phyloP scores from a whole-genome alignment of 2,329 filamentous ascomycete genomes.

The Epichloe uncinata region DNA sequence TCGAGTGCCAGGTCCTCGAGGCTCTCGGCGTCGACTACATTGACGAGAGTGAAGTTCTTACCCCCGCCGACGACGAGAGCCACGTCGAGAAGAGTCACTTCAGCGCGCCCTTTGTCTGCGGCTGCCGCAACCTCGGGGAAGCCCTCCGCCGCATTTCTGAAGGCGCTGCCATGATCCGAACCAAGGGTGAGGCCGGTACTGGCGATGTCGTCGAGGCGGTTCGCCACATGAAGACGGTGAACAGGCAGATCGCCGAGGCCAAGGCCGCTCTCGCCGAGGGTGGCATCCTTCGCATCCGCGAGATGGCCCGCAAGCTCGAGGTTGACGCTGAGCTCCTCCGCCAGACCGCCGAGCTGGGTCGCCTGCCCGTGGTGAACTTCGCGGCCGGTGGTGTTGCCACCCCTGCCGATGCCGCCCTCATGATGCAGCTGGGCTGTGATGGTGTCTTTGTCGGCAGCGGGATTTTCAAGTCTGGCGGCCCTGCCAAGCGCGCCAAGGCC shows the following conservation, averaged over 20 bases:
- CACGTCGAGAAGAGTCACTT: constrained; percentile 85
- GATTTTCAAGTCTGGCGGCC: constrained; percentile 94
- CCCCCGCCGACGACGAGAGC: constrained; percentile 77
- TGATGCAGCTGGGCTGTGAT: constrained; percentile 99
- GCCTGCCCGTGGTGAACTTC: constrained; percentile 93
- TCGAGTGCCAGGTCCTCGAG: constrained; percentile 97
- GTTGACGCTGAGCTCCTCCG: constrained; percentile 67
- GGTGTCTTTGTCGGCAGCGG: constrained; percentile 94
- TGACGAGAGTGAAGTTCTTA: constrained; percentile 95
- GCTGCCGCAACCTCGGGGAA: constrained; percentile 88
- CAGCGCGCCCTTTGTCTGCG: constrained; percentile 85
- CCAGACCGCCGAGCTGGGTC: constrained; percentile 74
- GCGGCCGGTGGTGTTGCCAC: constrained; percentile 99
- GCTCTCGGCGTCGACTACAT: constrained; percentile 94
- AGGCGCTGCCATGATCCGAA: constrained; percentile 96
- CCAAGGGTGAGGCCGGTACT: constrained; percentile 94
- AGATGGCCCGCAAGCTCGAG: constrained; percentile 69
- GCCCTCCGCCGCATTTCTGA: constrained; percentile 82
- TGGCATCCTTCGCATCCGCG: constrained; percentile 43
- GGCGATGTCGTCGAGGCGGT: constrained; percentile 96
- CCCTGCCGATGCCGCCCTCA: constrained; percentile 82
- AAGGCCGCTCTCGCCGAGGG: constrained; percentile 54
- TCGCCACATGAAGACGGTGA: constrained; percentile 87
- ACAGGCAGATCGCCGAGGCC: constrained; percentile 65
- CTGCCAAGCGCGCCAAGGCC: constrained; percentile 77